Base-by-base conservation (phyloP, 2,329 filamentous ascomycete species). In the Ophiostoma tasmaniense region DNA sequence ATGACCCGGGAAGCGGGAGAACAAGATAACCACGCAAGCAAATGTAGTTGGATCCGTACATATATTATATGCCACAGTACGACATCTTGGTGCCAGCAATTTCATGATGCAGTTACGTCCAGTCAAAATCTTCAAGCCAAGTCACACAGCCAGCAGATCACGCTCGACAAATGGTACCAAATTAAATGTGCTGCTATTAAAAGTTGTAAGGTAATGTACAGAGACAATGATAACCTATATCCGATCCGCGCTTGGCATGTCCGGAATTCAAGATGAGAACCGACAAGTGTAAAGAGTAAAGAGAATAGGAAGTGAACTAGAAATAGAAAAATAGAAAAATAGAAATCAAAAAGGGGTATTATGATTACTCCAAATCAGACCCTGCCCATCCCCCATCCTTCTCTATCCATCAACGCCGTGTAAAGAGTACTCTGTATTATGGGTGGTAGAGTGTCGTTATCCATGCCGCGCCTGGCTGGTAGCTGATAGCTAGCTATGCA, bases 271-370 rank as follows among this genome's bases (percentile, higher is more conserved):
- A 55, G 42, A 42, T 14, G 39, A 55, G 22, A 55, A 25, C 25
- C 6, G 22, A 55, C 4, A 25, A 25, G 22, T 55, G 42, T 45
- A 39, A 39, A 37, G 30, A 39, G 37, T 10, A 13, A n/a, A n/a
- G 11, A 25, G 11, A n/a, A n/a, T n/a, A n/a, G n/a, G n/a, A n/a
- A n/a, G n/a, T n/a, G n/a, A n/a, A n/a, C n/a, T n/a, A n/a, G n/a
- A 35, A 37, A 25, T 59, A 35, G 11, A 64, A 64, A 42, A 22
- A 39, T 25, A 50, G n/a, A n/a, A n/a, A n/a, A n/a, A n/a, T n/a
- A 66, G 13, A 66, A 67, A 61, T 25, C 14, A 30, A 61, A 61
- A 62, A 67, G 30, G 65, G 65, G 65, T 52, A 65, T 65, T 65
- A 45, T 65, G 64, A 45, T 25, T 45, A 65, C 22, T 45, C 35